Base-by-base conservation (phyloP, 805 yeast genomes). In the Ascoidea tarda region DNA sequence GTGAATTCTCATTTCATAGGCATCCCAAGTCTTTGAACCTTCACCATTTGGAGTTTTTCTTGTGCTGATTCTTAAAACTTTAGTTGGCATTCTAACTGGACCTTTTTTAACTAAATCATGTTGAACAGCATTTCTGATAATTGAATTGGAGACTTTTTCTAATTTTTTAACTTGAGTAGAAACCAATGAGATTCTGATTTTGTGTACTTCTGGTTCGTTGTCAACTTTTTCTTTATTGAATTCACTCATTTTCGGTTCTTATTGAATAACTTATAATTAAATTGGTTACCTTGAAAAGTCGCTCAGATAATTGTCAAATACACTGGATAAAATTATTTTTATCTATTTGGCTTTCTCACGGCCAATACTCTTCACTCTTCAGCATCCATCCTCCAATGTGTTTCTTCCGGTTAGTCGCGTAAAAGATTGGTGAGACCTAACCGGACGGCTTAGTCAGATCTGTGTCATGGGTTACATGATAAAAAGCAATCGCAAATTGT, bases 41-140 rank as follows among this genome's bases (percentile, higher is more conserved):
- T 93, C 97, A 93, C 99, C 99, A 77, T 95, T 95, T 71, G 99
- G 99, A 72, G 99, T 86, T 90, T 93, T 93, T 87, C 99, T 89
- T 87, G 99, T 93, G 78, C 95, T 81, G 79, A 93, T 81, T 78
- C 86, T 88, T 71, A 93, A 86, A 67, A 86, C 93, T 86, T 90
- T 93, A 77, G 99, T 93, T 81, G 99, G 99, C 79, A 93, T 77
- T 87, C 99, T 90, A 71, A 93, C 96, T 66, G 99, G 99, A 72
- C 99, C 99, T 82, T 89, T 91, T 84, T 88, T 89, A 74, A 76
- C 79, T 70, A 90, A 80, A 68, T 84, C 75, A 77, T 81, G 75
- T 73, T 78, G 79, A 73, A 77, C 78, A 73, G 98, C 96, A 70
- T 87, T 89, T 73, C 71, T 74, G 76, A 90, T 79, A 70, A 91